A percentile compares a stretch with the other conserved stretches of the same genome.
These are phyloP conservation scores for Bipolaris oryzae DNA, from an alignment of 2,329 filamentous ascomycete genomes.

Conservation along the genomic window DNA sequence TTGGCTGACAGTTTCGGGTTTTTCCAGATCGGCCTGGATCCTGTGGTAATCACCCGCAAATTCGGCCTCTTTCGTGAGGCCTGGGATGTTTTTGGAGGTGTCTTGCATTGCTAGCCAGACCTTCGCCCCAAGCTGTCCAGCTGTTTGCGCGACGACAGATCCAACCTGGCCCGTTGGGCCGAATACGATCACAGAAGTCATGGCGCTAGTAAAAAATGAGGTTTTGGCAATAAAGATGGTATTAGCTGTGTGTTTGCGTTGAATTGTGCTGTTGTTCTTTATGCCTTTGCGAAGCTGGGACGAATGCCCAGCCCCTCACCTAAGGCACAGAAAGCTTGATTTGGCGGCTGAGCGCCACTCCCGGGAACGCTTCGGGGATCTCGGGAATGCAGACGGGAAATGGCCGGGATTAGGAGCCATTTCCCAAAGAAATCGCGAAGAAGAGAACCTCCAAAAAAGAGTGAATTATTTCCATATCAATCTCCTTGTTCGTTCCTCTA, in stretches of 20 bases:
- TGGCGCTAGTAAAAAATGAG: neutral
- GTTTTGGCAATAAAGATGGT: neutral
- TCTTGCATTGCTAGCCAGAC: slow-evolving; percentile 58
- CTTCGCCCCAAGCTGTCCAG: slow-evolving; percentile 50
- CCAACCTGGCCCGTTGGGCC: slow-evolving; percentile 58
- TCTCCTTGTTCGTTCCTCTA: neutral
- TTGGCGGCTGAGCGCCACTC: neutral
- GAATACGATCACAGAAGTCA: slow-evolving; percentile 53
- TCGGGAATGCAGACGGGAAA: neutral
- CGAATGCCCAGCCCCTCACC: neutral
- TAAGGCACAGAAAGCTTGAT: neutral
- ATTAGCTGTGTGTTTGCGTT: neutral
- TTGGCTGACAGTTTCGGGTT: slow-evolving; percentile 49
- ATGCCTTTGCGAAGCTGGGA: neutral
- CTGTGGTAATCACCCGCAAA: slow-evolving; percentile 41
- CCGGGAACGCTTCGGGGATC: neutral
- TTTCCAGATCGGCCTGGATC: slow-evolving; percentile 53
- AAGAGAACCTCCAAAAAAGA: too few species aligned
- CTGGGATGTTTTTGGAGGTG: slow-evolving; percentile 52
- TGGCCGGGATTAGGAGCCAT: neutral
- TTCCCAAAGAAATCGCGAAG: neutral
- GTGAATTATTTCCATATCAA: neutral
- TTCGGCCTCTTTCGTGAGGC: slow-evolving; percentile 39
- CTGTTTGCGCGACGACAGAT: slow-evolving; percentile 49
- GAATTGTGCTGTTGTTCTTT: neutral